These are phyloP conservation scores for Mrakia gelida DNA, from an alignment of 768 basidiomycete species.

Conservation along the genomic window DNA sequence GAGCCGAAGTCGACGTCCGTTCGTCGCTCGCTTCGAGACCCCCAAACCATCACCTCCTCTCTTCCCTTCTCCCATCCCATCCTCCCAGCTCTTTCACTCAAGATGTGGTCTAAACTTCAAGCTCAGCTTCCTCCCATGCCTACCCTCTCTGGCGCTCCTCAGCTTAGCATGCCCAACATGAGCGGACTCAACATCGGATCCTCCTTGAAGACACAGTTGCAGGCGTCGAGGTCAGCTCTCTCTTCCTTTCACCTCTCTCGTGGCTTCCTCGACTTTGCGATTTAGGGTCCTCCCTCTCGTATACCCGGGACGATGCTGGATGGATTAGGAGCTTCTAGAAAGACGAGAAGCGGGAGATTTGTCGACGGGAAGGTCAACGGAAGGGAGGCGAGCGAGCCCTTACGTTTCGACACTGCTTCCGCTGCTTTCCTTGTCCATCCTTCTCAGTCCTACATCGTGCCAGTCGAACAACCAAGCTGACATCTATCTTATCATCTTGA, in stretches of 20 bases:
- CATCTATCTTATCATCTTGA: neutral
- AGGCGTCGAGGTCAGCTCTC: conserved; percentile 59
- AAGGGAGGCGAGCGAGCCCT: too few relatives aligned
- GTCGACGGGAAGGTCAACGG: too few relatives aligned
- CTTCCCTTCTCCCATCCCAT: neutral
- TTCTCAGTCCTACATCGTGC: too few relatives aligned
- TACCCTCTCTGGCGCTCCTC: neutral
- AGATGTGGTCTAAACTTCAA: conserved; percentile 28
- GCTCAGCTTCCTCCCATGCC: conserved; percentile 27
- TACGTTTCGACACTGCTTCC: too few relatives aligned
- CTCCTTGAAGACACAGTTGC: conserved; percentile 34
- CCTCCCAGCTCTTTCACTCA: neutral
- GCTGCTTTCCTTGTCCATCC: too few relatives aligned
- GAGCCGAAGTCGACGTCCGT: too few relatives aligned
- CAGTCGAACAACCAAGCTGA: neutral
- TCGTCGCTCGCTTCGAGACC: neutral
- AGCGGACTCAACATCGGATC: conserved; percentile 2
- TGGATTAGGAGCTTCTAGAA: too few relatives aligned
- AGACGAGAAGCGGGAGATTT: too few relatives aligned
- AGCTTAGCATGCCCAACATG: neutral
- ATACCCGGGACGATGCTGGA: too few relatives aligned
- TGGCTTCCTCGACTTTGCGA: too few relatives aligned
- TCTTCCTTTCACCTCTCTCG: neutral
- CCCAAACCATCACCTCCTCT: neutral
- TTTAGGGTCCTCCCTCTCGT: too few relatives aligned